Base-by-base conservation (phyloP, 75 land plant species). In the Adiantum capillusveneris region DNA sequence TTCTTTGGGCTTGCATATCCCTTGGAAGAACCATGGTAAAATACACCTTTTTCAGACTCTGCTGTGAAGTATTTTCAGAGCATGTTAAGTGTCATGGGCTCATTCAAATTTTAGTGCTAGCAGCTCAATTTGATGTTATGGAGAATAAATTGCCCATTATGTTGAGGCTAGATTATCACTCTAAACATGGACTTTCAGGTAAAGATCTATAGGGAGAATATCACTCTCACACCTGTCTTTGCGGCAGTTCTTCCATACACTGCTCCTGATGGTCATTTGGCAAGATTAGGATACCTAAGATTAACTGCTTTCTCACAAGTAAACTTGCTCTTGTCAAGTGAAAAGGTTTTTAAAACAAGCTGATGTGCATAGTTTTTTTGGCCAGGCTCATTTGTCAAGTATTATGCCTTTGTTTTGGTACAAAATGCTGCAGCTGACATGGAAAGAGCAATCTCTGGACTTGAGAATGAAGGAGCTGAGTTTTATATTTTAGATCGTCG, bases 401-500 rank as follows among this genome's bases (percentile, higher is more conserved):
- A 34, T 34, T 5, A 5, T 5, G 9, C 37, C 37, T 34, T 34
- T 9, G 3, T 21, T 16, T n/a, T n/a, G 1, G 11, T 60, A 28
- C 70, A 94, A 96, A 81, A 79, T 72, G 98, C 98, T 67, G 98
- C 96, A n/a, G 60, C 53, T 37, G 98, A 94, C 31, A 90, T 94
- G 96, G 86, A 81, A 44, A 73, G 71, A 63, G 81, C 80, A 11
- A 74, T 94, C 44, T 41, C 74, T 37, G 74, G 72, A 54, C 65
- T 94, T 84, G 96, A 94, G 61, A 57, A 52, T 36, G 76, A 79
- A 36, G 86, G 82, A 36, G 98, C 84, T 30, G 77, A 86, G 11
- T 86, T 96, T 5, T 94, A 90, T 76, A 94, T 94, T 59, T 58
- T 94, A 26, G 98, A 94, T 60, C 61, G 90, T 53, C 72, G 98